Conservation (phyloP, 192 early-diverging fungal species). For the Endogone sp. region DNA sequence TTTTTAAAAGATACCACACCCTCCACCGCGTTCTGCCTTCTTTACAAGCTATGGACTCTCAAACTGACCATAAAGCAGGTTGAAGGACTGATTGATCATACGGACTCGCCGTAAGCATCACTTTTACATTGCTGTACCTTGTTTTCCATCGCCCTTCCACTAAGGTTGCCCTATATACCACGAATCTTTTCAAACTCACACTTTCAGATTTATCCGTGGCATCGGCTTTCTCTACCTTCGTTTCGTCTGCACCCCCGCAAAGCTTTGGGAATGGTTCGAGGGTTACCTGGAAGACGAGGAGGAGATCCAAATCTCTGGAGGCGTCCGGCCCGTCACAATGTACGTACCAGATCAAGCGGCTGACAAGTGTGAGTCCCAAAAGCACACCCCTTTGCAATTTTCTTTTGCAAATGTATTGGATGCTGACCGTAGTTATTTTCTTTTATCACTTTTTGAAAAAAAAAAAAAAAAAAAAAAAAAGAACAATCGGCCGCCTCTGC, state of each 20-base stretch:
- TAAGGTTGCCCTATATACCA: not conserved
- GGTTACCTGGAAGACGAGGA: conserved; percentile 79
- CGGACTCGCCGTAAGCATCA: conserved; percentile 67
- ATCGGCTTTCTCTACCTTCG: conserved; percentile 79
- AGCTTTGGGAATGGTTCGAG: conserved; percentile 79
- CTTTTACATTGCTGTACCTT: not conserved
- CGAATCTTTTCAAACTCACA: not conserved
- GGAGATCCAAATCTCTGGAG: conserved; percentile 55
- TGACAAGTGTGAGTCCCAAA: conserved; percentile 4
- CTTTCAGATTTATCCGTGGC: conserved; percentile 70
- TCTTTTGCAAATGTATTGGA: conserved; percentile 12
- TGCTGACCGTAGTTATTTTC: conserved; percentile 2
- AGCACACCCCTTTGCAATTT: conserved; percentile 1
- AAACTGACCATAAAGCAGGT: conserved; percentile 72
- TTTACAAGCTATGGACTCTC: conserved; percentile 83
- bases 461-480: too few relatives aligned
- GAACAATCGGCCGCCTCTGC: conserved; percentile 71
- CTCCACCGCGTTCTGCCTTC: conserved; percentile 77
- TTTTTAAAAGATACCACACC: conserved; percentile 76
- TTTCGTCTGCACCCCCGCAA: conserved; percentile 71
- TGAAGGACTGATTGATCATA: conserved; percentile 68
- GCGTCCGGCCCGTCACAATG: conserved; percentile 53
- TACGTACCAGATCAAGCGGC: conserved; percentile 39
- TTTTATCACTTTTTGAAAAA: too few relatives aligned
- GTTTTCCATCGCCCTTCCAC: not conserved